These are phyloP conservation scores for Mucor ambiguus DNA, from an alignment of 371 early-diverging fungal genomes.

Conservation along the genomic window DNA sequence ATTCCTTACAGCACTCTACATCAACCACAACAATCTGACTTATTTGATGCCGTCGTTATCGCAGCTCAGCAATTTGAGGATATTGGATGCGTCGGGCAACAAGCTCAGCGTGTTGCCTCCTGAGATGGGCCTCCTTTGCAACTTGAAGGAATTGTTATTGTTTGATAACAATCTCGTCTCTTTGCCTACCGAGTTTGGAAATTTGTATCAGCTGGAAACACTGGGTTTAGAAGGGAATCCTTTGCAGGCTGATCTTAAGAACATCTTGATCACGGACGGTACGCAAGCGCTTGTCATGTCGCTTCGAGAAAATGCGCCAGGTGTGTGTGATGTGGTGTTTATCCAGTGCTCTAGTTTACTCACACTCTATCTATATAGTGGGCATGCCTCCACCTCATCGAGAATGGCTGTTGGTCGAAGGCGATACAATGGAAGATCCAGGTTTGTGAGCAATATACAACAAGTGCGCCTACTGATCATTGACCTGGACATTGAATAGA, in stretches of 20 bases:
- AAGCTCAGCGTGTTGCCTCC: constrained; percentile 84
- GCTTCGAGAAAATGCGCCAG: constrained; percentile 90
- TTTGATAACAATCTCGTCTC: constrained; percentile 93
- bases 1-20: constrained; percentile 89
- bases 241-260: constrained; percentile 81
- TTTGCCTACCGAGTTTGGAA: constrained; percentile 94
- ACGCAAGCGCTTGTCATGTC: constrained; percentile 85
- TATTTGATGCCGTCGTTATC: constrained; percentile 75
- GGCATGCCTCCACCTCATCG: constrained; percentile 88
- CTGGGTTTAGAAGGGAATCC: constrained; percentile 98
- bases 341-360: too few relatives aligned
- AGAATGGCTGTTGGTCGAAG: constrained; percentile 86
- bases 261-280: constrained; percentile 87
- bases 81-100: constrained; percentile 92
- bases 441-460: constrained; percentile 19
- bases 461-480: not conserved
- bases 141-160: constrained; percentile 84
- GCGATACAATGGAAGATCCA: constrained; percentile 32
- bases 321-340: constrained; percentile 35
- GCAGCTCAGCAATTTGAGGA: constrained; percentile 64
- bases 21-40: constrained; percentile 92
- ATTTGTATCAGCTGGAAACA: constrained; percentile 89
- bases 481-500: constrained; percentile 38
- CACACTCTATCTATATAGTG: constrained; percentile 45
- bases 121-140: constrained; percentile 88